These are phyloP conservation scores for Pestalotiopsis sp. DNA, from an alignment of 2,329 filamentous ascomycete genomes.

Conservation along the genomic window DNA sequence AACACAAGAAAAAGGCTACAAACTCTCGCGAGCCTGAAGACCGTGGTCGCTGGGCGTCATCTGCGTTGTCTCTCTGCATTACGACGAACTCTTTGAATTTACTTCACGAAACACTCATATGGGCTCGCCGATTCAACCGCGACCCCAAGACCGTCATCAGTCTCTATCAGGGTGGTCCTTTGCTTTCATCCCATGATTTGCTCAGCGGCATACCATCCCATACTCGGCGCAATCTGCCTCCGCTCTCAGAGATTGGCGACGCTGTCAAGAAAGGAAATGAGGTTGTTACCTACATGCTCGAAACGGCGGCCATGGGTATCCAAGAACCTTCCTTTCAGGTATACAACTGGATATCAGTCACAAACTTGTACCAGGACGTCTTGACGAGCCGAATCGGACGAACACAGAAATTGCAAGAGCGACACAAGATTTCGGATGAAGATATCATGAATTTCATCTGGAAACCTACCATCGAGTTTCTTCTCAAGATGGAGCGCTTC, in stretches of 20 bases:
- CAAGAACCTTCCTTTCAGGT: constrained; percentile 11
- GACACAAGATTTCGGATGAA: constrained; percentile 8
- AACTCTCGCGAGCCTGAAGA: constrained; percentile 6
- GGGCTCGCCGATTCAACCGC: constrained; percentile 20
- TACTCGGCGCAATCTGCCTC: neutral
- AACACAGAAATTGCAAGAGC: neutral
- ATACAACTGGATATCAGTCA: neutral
- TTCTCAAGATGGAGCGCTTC: constrained; percentile 28
- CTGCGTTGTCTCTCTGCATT: constrained; percentile 16
- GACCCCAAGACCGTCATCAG: constrained; percentile 9
- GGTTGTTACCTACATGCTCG: constrained; percentile 16
- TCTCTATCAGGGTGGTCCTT: constrained; percentile 3
- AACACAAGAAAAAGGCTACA: constrained; percentile 5
- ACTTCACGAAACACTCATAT: constrained; percentile 17
- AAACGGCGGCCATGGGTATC: constrained; percentile 12
- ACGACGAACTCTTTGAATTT: constrained; percentile 20
- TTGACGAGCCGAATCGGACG: constrained; percentile 1
- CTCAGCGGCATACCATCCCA: constrained; percentile 16
- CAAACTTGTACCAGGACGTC: neutral
- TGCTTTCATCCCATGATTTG: constrained; percentile 15
- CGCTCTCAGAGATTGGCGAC: neutral
- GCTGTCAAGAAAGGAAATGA: constrained; percentile 17
- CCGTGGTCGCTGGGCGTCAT: constrained; percentile 13
- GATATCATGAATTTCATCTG: constrained; percentile 23
- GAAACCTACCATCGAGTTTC: constrained; percentile 31